Conservation (phyloP, 176 grass and related monocot species). For the Oryza nivara region DNA sequence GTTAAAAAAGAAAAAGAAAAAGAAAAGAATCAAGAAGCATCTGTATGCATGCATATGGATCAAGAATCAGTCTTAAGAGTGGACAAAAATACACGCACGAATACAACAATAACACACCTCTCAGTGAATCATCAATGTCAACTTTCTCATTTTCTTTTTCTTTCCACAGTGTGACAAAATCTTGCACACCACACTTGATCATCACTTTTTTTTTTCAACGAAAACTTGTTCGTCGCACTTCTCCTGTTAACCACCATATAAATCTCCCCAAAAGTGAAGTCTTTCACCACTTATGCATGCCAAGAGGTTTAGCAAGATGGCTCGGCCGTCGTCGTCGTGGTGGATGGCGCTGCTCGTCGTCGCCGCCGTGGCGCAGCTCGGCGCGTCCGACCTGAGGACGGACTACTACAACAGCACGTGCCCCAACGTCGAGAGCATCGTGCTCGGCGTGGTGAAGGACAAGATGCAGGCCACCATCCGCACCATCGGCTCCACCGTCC, state of each 20-base stretch:
- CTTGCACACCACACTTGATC: conserved; percentile 21
- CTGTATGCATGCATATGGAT: not conserved
- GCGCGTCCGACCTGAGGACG: conserved; percentile 48
- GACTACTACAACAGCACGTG: conserved; percentile 72
- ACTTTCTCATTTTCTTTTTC: not conserved
- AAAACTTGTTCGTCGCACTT: not conserved
- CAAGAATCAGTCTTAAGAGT: conserved; percentile 32
- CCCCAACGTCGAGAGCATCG: conserved; percentile 72
- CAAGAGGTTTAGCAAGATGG: conserved; percentile 5
- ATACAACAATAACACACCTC: conserved; percentile 5
- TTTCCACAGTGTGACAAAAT: not conserved
- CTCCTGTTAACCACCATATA: not conserved
- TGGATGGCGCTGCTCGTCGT: not conserved
- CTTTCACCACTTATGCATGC: not conserved
- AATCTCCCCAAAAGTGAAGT: not conserved
- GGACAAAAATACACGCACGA: not conserved
- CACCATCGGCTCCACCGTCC: conserved; percentile 58
- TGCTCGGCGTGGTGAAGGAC: conserved; percentile 48
- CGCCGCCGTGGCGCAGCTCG: conserved; percentile 23
- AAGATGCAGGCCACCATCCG: conserved; percentile 43
- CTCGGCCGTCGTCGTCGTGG: not conserved
- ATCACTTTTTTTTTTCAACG: not conserved
- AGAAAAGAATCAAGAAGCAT: not conserved
- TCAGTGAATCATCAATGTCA: conserved; percentile 12
- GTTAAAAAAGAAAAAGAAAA: not conserved